Evolutionary conservation across 2,329 filamentous ascomycete species (phyloP), one percentile per base, ranked within the genome.

Genomic region (Ascosphaera apis): DNA sequence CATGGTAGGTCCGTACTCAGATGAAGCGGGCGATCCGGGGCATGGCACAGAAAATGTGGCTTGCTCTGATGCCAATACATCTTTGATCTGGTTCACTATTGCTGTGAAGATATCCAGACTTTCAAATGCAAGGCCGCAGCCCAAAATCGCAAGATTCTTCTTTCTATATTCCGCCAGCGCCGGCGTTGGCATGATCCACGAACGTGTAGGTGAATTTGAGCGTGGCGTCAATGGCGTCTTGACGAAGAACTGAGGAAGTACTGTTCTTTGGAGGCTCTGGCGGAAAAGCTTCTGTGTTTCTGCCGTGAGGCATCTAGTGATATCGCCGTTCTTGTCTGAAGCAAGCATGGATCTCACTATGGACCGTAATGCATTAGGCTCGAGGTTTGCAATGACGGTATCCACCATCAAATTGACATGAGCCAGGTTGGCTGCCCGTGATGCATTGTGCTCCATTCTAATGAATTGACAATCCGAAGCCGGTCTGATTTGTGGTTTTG

Each of bases 331-430:
- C 18, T 39, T 35, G 35, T 41, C 39, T 21, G 35, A 37, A 8
- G 37, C 39, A 21, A 39, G 35, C 39, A 41, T 39, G n/a, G 39
- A 39, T 19, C 39, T 37, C 17, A 41, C 33, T 17, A 41, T 34
- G 30, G 35, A 33, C 17, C 37, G 32, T 18, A 41, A 23, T 9
- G 32, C 35, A 12, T 41, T 37, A 12, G 39, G 21, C 15, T 32
- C 39, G 30, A 41, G 37, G 21, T 41, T 41, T 13, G 39, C 37
- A 23, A 41, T 39, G 27, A 39, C 23, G 3, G 39, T 41, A 28
- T 41, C 39, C 5, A 37, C 39, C 39, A 41, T 41, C 16, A 41
- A 37, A 31, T 41, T 41, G 39, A 41, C 39, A 21, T 41, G 39
- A n/a, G 39, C 19, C 16, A 38, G 33, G 15, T 36, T 41, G 15